A percentile compares a stretch with the other conserved stretches of the same genome.
Conservation (phyloP, 139 green algal species). For the Volvox africanus region DNA sequence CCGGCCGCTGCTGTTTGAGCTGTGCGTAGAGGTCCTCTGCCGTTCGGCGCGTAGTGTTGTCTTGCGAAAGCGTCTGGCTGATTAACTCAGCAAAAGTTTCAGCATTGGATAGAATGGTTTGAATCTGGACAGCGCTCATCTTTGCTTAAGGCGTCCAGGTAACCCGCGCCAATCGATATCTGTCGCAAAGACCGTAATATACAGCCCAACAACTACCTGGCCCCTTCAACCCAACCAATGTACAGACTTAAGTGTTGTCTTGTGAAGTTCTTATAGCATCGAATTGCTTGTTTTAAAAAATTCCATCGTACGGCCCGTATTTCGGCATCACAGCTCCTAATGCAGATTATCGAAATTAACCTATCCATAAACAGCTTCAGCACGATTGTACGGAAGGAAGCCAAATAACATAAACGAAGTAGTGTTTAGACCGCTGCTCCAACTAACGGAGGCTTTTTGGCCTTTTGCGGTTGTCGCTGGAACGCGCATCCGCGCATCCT, state of each 20-base stretch:
- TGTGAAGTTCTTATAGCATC: too few species aligned
- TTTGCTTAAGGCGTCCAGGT: background rate
- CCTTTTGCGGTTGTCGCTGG: background rate
- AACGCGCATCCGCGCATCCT: background rate
- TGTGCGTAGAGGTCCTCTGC: slow-evolving; percentile 82
- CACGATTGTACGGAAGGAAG: too few species aligned
- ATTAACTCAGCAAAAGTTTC: slow-evolving; percentile 85
- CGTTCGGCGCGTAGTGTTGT: slow-evolving; percentile 80
- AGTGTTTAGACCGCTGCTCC: background rate
- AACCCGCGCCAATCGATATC: too few species aligned
- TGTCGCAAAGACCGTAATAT: too few species aligned
- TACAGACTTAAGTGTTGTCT: too few species aligned
- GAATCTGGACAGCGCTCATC: slow-evolving; percentile 33
- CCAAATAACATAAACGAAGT: background rate
- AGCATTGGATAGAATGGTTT: slow-evolving; percentile 24
- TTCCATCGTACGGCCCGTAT: too few species aligned
- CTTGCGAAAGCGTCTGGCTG: slow-evolving; percentile 77
- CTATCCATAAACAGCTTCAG: too few species aligned
- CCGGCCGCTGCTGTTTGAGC: slow-evolving; percentile 74
- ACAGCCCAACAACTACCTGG: too few species aligned
- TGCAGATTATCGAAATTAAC: too few species aligned
- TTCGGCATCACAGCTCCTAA: too few species aligned
- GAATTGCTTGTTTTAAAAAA: too few species aligned
- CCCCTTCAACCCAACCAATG: too few species aligned
- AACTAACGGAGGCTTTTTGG: background rate